Evolutionary conservation across 371 early-diverging fungal species (phyloP).

Genomic region (Lichtheimia corymbifera): DNA sequence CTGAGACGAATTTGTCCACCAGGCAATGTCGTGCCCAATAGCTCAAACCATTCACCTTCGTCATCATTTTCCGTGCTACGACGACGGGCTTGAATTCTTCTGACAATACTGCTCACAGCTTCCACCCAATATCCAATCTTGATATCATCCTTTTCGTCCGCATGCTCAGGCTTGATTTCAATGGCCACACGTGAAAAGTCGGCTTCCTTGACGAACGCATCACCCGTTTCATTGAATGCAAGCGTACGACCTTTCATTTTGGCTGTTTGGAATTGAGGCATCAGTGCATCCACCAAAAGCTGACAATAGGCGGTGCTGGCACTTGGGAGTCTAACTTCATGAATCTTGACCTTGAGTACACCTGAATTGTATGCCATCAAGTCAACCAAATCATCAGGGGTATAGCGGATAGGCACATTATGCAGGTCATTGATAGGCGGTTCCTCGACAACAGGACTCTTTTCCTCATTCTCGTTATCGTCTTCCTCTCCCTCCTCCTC

Average conservation of each 20-base stretch:
- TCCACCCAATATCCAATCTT: constrained; percentile 44
- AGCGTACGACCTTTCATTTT: constrained; percentile 37
- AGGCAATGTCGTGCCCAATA: constrained; percentile 39
- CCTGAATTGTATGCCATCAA: constrained; percentile 39
- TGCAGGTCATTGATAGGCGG: constrained; percentile 28
- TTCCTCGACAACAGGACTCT: neutral
- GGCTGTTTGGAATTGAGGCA: constrained; percentile 43
- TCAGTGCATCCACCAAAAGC: constrained; percentile 37
- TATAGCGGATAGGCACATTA: constrained; percentile 32
- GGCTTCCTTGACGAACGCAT: constrained; percentile 63
- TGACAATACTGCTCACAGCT: constrained; percentile 29
- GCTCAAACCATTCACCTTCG: constrained; percentile 38
- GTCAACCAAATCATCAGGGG: constrained; percentile 49
- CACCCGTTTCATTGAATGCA: constrained; percentile 42
- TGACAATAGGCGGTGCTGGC: constrained; percentile 32
- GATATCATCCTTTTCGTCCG: constrained; percentile 33
- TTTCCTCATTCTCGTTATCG: constrained; percentile 1
- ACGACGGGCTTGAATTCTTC: constrained; percentile 33
- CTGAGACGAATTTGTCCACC: constrained; percentile 47
- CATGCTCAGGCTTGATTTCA: constrained; percentile 41
- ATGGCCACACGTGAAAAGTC: constrained; percentile 64
- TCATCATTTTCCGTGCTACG: constrained; percentile 13
- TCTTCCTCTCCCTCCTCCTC: constrained; percentile 16
- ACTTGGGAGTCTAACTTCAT: constrained; percentile 37
- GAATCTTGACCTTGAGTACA: constrained; percentile 38